Conservation (phyloP, 257 asterid genomes). For the Marsdenia floribunda region DNA sequence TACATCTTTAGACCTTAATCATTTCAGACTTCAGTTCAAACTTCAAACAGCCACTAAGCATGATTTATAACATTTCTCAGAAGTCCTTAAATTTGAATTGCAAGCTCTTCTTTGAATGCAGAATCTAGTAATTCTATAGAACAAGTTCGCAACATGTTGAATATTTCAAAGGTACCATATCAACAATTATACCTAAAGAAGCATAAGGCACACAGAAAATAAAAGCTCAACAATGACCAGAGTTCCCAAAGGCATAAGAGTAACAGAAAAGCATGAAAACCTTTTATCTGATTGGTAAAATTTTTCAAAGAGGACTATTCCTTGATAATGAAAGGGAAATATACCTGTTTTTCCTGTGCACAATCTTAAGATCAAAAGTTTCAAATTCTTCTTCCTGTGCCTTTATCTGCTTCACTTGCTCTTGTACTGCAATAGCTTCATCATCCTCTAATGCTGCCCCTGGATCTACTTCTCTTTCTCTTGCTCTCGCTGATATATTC, state of each 20-base stretch:
- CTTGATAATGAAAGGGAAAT: slow-evolving; percentile 8
- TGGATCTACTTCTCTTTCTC: slow-evolving; percentile 57
- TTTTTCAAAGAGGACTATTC: background rate
- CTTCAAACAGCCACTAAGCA: background rate
- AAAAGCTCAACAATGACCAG: background rate
- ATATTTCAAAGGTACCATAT: background rate
- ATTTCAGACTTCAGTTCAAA: no score
- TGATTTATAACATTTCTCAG: background rate
- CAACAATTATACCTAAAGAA: background rate
- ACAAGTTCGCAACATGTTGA: background rate
- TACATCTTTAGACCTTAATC: no score
- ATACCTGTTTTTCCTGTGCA: slow-evolving; percentile 96
- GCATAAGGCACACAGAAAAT: background rate
- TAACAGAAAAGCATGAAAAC: background rate
- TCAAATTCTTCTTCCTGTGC: slow-evolving; percentile 98
- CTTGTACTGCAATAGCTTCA: slow-evolving; percentile 95
- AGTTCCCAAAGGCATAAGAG: background rate
- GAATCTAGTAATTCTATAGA: background rate
- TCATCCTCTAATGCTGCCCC: slow-evolving; percentile 74
- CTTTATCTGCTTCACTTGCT: slow-evolving; percentile 94
- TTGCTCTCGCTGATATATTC: slow-evolving; percentile 30
- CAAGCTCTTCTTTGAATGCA: slow-evolving; percentile 3
- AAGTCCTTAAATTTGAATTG: background rate
- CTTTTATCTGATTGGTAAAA: background rate
- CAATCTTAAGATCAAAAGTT: slow-evolving; percentile 85